Evolutionary conservation across 176 grass and related monocot genomes (phyloP).

Genomic region (Bonia amplexicaulis): DNA sequence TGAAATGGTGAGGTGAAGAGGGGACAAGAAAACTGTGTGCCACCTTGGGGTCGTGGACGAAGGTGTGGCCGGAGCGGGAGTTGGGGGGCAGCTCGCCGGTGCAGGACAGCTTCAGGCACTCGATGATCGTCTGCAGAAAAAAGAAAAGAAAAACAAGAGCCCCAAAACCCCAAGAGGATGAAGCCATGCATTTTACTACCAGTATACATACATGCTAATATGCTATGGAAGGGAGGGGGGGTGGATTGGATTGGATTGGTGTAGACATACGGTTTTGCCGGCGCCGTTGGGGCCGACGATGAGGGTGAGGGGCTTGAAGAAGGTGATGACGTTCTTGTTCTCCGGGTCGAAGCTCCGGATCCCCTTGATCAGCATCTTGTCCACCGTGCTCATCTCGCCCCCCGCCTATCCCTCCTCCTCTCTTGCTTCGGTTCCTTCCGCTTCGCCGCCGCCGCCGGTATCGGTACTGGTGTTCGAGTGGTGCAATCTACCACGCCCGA

Average conservation of each 20-base stretch:
- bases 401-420: neutral
- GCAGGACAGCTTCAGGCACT: conserved; percentile 95
- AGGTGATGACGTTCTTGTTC: conserved; percentile 98
- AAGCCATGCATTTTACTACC: neutral
- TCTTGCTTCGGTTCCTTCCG: neutral
- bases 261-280: conserved; percentile 70
- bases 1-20: neutral
- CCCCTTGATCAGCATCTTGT: conserved; percentile 99
- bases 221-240: neutral
- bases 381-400: conserved; percentile 89
- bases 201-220: neutral
- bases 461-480: neutral
- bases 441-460: neutral
- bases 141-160: neutral
- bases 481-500: neutral
- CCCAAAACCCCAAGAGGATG: neutral
- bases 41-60: conserved; percentile 93
- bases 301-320: conserved; percentile 96
- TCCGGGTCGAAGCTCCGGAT: conserved; percentile 98
- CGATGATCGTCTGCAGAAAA: conserved; percentile 77
- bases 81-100: conserved; percentile 92
- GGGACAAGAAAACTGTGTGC: neutral
- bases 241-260: conserved; percentile 12
- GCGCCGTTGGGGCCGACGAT: conserved; percentile 95
- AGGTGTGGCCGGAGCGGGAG: conserved; percentile 88